Evolutionary conservation across 2,329 filamentous ascomycete genomes (phyloP).

Genomic region (Colletotrichum gigasporum): DNA sequence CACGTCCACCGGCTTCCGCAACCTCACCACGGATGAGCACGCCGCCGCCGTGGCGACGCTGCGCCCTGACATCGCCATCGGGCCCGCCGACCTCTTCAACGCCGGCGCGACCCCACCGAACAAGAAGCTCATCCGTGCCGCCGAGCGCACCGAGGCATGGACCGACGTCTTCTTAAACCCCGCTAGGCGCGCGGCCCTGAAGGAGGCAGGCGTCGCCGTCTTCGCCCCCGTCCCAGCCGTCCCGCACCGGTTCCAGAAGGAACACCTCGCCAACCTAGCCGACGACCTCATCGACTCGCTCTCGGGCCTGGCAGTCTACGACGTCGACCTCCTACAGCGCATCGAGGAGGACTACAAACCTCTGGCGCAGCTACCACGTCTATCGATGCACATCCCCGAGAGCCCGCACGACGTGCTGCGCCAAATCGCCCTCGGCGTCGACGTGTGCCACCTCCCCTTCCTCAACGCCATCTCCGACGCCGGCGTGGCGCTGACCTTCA

Average conservation of each 20-base stretch:
- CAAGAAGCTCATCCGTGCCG: conserved; percentile 85
- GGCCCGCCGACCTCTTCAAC: conserved; percentile 75
- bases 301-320: conserved; percentile 81
- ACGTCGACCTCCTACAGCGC: conserved; percentile 73
- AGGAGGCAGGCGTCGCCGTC: conserved; percentile 50
- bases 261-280: conserved; percentile 79
- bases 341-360: conserved; percentile 64
- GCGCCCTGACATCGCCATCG: conserved; percentile 82
- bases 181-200: conserved; percentile 43
- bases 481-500: conserved; percentile 84
- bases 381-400: conserved; percentile 76
- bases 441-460: conserved; percentile 83
- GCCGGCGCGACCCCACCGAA: conserved; percentile 62
- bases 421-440: conserved; percentile 80
- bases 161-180: conserved; percentile 71
- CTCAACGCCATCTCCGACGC: conserved; percentile 79
- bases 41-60: conserved; percentile 70
- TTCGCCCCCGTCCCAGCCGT: conserved; percentile 80
- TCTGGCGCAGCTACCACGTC: conserved; percentile 72
- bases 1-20: conserved; percentile 86
- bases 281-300: conserved; percentile 68
- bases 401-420: conserved; percentile 82
- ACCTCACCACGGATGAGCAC: conserved; percentile 76
- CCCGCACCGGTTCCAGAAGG: conserved; percentile 77
- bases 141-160: conserved; percentile 86